Percentiles rank a stretch among this genome's conserved stretches.
These are phyloP conservation scores for Cicer judaicum DNA, from an alignment of 306 rosid genomes.

Conservation along the genomic window DNA sequence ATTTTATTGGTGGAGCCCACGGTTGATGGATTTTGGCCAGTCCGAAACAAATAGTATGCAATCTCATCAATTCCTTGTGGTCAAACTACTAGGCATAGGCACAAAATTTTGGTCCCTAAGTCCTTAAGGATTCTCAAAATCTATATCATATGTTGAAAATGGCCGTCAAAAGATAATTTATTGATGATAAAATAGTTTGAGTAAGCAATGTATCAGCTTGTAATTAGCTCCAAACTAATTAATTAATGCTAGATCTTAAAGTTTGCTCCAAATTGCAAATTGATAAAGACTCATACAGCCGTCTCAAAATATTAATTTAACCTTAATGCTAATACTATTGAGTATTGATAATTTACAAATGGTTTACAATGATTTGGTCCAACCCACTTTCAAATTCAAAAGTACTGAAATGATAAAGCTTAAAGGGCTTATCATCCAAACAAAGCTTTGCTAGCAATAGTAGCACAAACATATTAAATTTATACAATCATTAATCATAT, in stretches of 20 bases:
- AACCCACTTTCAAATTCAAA: constrained; percentile 64
- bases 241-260: constrained; percentile 8
- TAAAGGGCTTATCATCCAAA: constrained; percentile 41
- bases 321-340: constrained; percentile 29
- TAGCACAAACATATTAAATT: constrained; percentile 40
- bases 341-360: constrained; percentile 36
- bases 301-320: constrained; percentile 46
- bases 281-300: constrained; percentile 45
- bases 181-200: constrained; percentile 28
- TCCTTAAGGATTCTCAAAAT: constrained; percentile 43
- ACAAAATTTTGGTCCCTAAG: constrained; percentile 25
- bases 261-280: constrained; percentile 33
- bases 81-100: constrained; percentile 39
- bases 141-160: background rate
- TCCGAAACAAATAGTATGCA: background rate
- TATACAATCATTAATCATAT: constrained; percentile 31
- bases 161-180: background rate
- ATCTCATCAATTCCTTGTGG: constrained; percentile 17
- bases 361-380: constrained; percentile 57
- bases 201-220: constrained; percentile 33
- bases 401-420: constrained; percentile 46
- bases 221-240: constrained; percentile 39
- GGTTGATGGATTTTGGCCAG: no score
- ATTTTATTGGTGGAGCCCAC: no score
- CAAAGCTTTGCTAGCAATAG: constrained; percentile 45